Conservation (phyloP, 768 basidiomycete species). For the Tylopilus rubrobrunneus region DNA sequence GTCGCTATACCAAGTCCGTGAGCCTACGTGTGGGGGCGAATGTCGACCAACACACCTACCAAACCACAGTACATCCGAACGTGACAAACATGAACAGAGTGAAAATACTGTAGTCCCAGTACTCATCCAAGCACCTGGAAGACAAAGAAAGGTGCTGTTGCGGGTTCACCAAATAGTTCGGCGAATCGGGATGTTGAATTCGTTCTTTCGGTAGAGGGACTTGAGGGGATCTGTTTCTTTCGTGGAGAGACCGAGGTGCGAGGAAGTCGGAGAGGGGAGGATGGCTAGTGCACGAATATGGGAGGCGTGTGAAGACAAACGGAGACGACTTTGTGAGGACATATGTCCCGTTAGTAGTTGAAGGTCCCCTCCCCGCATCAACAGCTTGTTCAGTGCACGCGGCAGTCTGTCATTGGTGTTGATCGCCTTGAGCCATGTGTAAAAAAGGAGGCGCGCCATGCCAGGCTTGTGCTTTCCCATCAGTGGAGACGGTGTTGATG, state of each 20-base stretch:
- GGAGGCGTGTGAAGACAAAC: conserved; percentile 69
- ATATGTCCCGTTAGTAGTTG: conserved; percentile 92
- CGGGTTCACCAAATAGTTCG: conserved; percentile 91
- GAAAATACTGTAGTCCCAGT: conserved; percentile 98
- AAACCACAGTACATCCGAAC: conserved; percentile 98
- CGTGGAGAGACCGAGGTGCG: conserved; percentile 49
- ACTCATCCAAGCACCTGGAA: conserved; percentile 97
- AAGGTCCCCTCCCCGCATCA: too few species aligned
- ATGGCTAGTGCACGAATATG: conserved; percentile 77
- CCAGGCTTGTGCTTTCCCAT: too few species aligned
- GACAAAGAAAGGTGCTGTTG: conserved; percentile 98
- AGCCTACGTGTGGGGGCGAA: background rate
- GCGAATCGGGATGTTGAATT: conserved; percentile 95
- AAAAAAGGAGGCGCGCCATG: too few species aligned
- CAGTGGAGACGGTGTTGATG: too few species aligned
- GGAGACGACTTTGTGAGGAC: conserved; percentile 57
- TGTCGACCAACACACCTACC: conserved; percentile 64
- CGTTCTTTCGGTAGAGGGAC: conserved; percentile 84
- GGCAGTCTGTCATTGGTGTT: too few species aligned
- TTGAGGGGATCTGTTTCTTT: conserved; percentile 48
- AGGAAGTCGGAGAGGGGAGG: conserved; percentile 70
- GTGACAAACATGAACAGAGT: conserved; percentile 98
- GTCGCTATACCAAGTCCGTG: conserved; percentile 51
- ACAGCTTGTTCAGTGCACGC: too few species aligned
- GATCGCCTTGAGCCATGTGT: too few species aligned